These are phyloP conservation scores for Schizopora paradoxa DNA, from an alignment of 1,284 basidiomycete genomes.

Conservation along the genomic window DNA sequence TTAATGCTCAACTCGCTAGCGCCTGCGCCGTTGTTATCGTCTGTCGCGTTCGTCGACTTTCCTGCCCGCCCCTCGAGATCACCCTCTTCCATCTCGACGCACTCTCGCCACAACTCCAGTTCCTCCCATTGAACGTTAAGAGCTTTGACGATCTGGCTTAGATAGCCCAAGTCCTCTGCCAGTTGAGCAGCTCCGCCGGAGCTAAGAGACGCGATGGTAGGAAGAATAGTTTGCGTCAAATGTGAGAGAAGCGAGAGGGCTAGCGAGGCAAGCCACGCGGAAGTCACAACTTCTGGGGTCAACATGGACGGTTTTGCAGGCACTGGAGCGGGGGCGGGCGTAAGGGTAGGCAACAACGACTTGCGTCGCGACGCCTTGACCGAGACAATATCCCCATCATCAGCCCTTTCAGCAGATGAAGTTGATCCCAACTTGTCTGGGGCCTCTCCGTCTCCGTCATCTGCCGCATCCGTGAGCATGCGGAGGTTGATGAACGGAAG, in stretches of 20 bases:
- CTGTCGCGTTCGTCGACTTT: too few relatives aligned
- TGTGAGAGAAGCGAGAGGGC: constrained; percentile 73
- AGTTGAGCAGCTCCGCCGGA: constrained; percentile 76
- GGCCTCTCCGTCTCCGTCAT: constrained; percentile 28
- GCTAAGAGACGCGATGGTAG: constrained; percentile 56
- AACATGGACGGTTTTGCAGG: constrained; percentile 26
- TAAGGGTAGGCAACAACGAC: constrained; percentile 31
- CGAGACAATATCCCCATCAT: constrained; percentile 5
- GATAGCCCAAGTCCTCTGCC: constrained; percentile 82
- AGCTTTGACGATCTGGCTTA: constrained; percentile 86
- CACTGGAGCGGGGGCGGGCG: constrained; percentile 23
- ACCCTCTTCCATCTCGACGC: constrained; percentile 54
- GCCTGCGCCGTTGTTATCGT: too few relatives aligned
- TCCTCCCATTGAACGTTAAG: constrained; percentile 81
- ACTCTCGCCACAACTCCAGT: constrained; percentile 70
- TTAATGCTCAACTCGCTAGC: too few relatives aligned
- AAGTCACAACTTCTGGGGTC: constrained; percentile 74
- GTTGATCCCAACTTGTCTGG: too few relatives aligned
- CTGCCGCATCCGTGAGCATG: constrained; percentile 44
- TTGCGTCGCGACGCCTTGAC: constrained; percentile 26
- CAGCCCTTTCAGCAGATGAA: constrained; percentile 19
- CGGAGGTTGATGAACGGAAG: constrained; percentile 66
- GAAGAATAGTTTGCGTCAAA: constrained; percentile 61
- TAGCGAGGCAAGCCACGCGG: constrained; percentile 88
- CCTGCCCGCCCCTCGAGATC: too few relatives aligned